Percentiles rank a stretch among this genome's conserved stretches.
Evolutionary conservation across 2,329 filamentous ascomycete species (phyloP).

Genomic region (Ascochyta viciae-villosae): DNA sequence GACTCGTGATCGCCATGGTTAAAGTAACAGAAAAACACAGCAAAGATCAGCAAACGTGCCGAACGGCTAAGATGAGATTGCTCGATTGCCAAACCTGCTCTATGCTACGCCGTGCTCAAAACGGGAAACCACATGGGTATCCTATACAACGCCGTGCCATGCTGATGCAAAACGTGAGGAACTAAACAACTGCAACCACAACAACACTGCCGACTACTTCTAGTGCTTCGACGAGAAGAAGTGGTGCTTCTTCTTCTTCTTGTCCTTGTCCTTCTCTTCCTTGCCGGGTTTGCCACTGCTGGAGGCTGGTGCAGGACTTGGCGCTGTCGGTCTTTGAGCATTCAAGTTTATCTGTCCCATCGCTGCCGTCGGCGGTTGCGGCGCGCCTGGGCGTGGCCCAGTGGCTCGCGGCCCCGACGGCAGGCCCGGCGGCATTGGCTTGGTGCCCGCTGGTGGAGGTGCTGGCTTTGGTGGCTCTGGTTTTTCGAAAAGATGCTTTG

Average conservation of each 20-base stretch:
- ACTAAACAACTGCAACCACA: background rate
- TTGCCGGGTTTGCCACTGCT: slow-evolving; percentile 30
- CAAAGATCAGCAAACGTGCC: background rate
- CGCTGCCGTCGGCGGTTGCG: slow-evolving; percentile 44
- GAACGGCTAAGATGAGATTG: background rate
- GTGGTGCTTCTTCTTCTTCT: slow-evolving; percentile 65
- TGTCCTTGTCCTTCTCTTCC: slow-evolving; percentile 40
- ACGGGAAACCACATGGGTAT: slow-evolving; percentile 5
- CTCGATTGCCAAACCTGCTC: slow-evolving; percentile 8
- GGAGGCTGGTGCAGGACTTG: slow-evolving; percentile 22
- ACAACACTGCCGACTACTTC: background rate
- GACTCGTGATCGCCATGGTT: background rate
- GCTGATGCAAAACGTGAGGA: slow-evolving; percentile 9
- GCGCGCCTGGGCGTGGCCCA: slow-evolving; percentile 20
- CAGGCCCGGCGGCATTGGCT: slow-evolving; percentile 39
- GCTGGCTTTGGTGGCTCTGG: slow-evolving; percentile 64
- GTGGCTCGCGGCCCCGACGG: slow-evolving; percentile 38
- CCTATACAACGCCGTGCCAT: slow-evolving; percentile 16
- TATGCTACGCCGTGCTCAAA: slow-evolving; percentile 7
- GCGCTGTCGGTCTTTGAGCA: slow-evolving; percentile 25
- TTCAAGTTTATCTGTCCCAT: slow-evolving; percentile 45
- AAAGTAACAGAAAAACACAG: background rate
- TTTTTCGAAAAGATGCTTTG: slow-evolving; percentile 84
- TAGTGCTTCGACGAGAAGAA: slow-evolving; percentile 56
- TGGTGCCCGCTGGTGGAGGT: slow-evolving; percentile 57